phyloP scores from a whole-genome alignment of 2,329 filamentous ascomycete species.

The Neoascochyta sp. region DNA sequence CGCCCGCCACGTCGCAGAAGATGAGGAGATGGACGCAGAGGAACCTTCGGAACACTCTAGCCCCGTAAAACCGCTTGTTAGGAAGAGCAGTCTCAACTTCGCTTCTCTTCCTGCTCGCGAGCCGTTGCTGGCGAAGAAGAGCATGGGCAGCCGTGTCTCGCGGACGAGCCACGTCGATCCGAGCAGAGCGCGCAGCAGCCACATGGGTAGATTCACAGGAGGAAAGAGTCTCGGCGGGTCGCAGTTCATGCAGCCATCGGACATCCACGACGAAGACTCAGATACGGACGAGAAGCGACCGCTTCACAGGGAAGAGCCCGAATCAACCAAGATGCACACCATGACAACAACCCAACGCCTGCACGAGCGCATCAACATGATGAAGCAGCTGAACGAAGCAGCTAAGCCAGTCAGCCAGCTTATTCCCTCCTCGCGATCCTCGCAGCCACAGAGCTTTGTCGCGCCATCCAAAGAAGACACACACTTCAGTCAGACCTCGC shows the following conservation, averaged over 20 bases:
- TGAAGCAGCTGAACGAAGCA: constrained; percentile 50
- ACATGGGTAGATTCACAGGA: constrained; percentile 68
- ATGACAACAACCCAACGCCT: constrained; percentile 92
- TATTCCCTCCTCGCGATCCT: constrained; percentile 23
- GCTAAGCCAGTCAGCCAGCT: constrained; percentile 38
- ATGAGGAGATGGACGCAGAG: constrained; percentile 44
- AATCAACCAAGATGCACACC: constrained; percentile 61
- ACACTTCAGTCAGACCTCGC: constrained; percentile 32
- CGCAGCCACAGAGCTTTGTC: constrained; percentile 2
- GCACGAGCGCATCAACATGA: constrained; percentile 84
- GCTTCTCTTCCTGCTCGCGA: constrained; percentile 88
- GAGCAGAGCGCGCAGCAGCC: constrained; percentile 60
- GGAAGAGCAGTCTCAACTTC: constrained; percentile 95
- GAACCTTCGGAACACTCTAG: constrained; percentile 68
- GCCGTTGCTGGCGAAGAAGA: constrained; percentile 79
- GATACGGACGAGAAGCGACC: constrained; percentile 47
- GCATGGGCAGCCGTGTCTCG: constrained; percentile 67
- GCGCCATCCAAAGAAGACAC: constrained; percentile 22
- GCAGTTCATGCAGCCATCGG: constrained; percentile 29
- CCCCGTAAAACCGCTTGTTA: constrained; percentile 69
- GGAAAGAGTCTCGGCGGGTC: constrained; percentile 61
- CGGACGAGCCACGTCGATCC: constrained; percentile 75
- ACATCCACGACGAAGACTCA: constrained; percentile 52
- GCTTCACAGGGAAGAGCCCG: constrained; percentile 45
- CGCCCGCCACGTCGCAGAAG: constrained; percentile 29